phyloP scores from a whole-genome alignment of 2,329 filamentous ascomycete species.

The Chaetomium sp. region DNA sequence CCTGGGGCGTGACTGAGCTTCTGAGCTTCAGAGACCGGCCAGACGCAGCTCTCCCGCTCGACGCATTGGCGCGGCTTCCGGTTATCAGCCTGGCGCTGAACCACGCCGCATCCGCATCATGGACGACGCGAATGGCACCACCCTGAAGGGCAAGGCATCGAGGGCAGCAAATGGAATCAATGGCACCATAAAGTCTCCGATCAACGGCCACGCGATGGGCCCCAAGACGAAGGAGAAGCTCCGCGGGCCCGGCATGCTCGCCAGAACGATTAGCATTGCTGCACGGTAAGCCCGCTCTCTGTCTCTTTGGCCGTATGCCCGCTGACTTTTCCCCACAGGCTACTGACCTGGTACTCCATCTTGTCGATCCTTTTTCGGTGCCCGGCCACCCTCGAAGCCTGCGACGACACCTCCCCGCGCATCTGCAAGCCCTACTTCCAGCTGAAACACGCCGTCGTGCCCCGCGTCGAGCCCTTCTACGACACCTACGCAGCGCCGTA shows the following conservation, averaged over 20 bases:
- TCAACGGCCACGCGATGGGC: conserved; percentile 44
- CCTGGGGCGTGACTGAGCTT: background rate
- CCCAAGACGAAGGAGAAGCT: conserved; percentile 37
- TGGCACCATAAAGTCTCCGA: conserved; percentile 36
- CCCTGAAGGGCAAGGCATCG: conserved; percentile 25
- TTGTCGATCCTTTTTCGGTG: conserved; percentile 81
- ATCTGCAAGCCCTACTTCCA: conserved; percentile 84
- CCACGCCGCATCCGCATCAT: conserved; percentile 27
- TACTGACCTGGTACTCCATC: conserved; percentile 84
- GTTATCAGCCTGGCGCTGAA: conserved; percentile 35
- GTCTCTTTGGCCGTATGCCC: conserved; percentile 2
- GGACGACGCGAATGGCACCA: conserved; percentile 31
- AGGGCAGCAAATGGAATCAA: conserved; percentile 28
- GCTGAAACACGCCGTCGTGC: conserved; percentile 63
- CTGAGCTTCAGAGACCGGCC: background rate
- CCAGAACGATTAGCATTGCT: conserved; percentile 50
- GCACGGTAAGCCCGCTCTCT: conserved; percentile 52
- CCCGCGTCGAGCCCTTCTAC: conserved; percentile 84
- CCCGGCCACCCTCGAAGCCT: conserved; percentile 67
- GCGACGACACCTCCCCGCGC: conserved; percentile 69
- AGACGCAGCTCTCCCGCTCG: background rate
- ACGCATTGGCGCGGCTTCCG: conserved; percentile 21
- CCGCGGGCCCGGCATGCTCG: conserved; percentile 40
- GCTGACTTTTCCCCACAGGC: conserved; percentile 48
- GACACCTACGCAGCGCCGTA: conserved; percentile 81